Base-by-base conservation (phyloP, 768 basidiomycete species). In the Pisolithus orientalis region DNA sequence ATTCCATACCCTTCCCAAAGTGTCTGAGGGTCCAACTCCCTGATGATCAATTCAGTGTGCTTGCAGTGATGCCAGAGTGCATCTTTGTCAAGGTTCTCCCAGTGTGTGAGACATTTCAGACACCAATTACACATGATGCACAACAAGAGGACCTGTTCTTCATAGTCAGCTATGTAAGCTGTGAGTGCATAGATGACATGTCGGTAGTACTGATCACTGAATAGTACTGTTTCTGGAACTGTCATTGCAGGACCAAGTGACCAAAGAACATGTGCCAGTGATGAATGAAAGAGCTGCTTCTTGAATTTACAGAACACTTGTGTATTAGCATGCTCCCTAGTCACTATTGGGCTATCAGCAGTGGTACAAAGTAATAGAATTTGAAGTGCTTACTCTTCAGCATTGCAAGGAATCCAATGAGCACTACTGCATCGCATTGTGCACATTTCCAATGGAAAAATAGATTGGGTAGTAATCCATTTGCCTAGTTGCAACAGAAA, bases 381-480 rank as follows among this genome's bases (percentile, higher is more conserved):
- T 13, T 25, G 32, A 34, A 34, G 32, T 11, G 53, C 59, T 2
- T 54, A 69, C 67, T 57, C 56, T 68, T 67, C 0, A 61, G 60
- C 29, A 70, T 67, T 6, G 62, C 53, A 28, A 67, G 52, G 51
- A 73, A 72, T 1, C 54, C 66, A 16, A 70, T 53, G 9, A 68
- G 50, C 0, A 52, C 48, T 6, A 57, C 27, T 1, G 53, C 53
- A 40, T 55, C 31, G 1, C 27, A 4, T 57, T 57, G 5, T 6
- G 48, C 5, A 57, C 39, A 34, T 57, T 57, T 24, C 55, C 39
- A 1, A 57, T 55, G 1, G 50, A 56, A 10, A 55, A 5, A 49
- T 57, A 57, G 2, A 57, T 44, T 0, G 47, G 54, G 14, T 55
- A 54, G 7, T 52, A 56, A 21, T 57, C 46, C 5, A 39, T 54